These are phyloP conservation scores for Ustilago lituana DNA, from an alignment of 1,284 basidiomycete species.

Conservation along the genomic window DNA sequence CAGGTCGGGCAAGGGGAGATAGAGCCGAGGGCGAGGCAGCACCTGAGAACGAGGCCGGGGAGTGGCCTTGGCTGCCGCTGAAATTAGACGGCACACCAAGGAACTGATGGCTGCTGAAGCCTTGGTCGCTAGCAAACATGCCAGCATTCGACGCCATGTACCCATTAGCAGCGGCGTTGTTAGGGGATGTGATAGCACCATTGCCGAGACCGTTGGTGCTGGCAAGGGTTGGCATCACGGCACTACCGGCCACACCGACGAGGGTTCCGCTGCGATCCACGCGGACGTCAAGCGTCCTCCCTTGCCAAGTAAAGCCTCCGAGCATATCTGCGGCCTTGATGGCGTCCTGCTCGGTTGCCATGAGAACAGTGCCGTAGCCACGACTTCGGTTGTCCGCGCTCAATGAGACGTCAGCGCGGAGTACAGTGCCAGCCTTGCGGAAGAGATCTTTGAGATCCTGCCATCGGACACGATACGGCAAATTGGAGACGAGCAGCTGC, in stretches of 20 bases:
- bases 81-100: constrained; percentile 25
- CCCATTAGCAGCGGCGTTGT: constrained; percentile 8
- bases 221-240: constrained; percentile 24
- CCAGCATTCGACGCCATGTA: background rate
- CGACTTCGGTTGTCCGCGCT: constrained; percentile 64
- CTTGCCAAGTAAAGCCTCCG: constrained; percentile 68
- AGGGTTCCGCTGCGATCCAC: constrained; percentile 59
- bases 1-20: constrained; percentile 9
- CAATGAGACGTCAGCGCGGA: constrained; percentile 68
- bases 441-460: constrained; percentile 68
- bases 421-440: constrained; percentile 68
- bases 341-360: constrained; percentile 67
- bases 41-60: constrained; percentile 18
- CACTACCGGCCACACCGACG: constrained; percentile 40
- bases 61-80: background rate
- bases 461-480: constrained; percentile 68
- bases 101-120: constrained; percentile 10
- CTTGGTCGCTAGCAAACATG: constrained; percentile 4
- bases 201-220: constrained; percentile 1
- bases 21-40: constrained; percentile 18
- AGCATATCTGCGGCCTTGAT: constrained; percentile 67
- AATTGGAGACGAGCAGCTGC: constrained; percentile 70
- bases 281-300: constrained; percentile 61
- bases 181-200: background rate
- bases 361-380: constrained; percentile 63